A percentile compares a stretch with the other conserved stretches of the same genome.
Conservation (phyloP, 352 stramenopile genomes). For the Discostella stelligera region DNA sequence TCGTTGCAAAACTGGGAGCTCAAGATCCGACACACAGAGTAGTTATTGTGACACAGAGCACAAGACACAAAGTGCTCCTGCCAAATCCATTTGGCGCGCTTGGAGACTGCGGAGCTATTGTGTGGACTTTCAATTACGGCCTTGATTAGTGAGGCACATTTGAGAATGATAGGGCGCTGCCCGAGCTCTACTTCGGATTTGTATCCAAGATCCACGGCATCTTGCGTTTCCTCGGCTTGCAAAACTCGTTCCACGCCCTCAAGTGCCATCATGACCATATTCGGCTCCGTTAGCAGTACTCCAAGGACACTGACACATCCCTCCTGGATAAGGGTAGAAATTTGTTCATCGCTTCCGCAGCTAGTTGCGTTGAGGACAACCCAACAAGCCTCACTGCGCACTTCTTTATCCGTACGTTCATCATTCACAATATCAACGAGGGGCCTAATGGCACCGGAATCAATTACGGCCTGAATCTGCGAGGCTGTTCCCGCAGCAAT, state of each 20-base stretch:
- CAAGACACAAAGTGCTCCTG: conserved; percentile 97
- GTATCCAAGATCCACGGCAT: conserved; percentile 36
- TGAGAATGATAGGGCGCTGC: conserved; percentile 26
- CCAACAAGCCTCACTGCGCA: conserved; percentile 97
- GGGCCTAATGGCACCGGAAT: conserved; percentile 92
- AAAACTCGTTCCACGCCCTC: conserved; percentile 96
- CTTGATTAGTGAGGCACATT: conserved; percentile 43
- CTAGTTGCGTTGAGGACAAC: conserved; percentile 97
- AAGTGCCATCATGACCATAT: conserved; percentile 98
- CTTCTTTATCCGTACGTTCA: conserved; percentile 91
- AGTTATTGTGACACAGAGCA: conserved; percentile 93
- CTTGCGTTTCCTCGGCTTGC: conserved; percentile 89
- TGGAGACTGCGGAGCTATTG: conserved; percentile 92
- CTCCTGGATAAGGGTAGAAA: conserved; percentile 84
- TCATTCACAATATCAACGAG: conserved; percentile 91
- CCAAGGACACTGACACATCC: conserved; percentile 84
- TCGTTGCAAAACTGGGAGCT: conserved; percentile 95
- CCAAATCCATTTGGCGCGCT: conserved; percentile 95
- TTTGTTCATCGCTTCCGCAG: conserved; percentile 95
- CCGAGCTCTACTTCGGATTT: conserved; percentile 29
- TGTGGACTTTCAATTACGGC: conserved; percentile 66
- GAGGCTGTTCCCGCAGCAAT: conserved; percentile 96
- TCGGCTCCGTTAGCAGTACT: conserved; percentile 91
- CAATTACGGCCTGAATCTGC: conserved; percentile 97
- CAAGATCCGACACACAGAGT: conserved; percentile 90